These are phyloP conservation scores for Fistulina hepatica DNA, from an alignment of 1,284 basidiomycete genomes.

Conservation along the genomic window DNA sequence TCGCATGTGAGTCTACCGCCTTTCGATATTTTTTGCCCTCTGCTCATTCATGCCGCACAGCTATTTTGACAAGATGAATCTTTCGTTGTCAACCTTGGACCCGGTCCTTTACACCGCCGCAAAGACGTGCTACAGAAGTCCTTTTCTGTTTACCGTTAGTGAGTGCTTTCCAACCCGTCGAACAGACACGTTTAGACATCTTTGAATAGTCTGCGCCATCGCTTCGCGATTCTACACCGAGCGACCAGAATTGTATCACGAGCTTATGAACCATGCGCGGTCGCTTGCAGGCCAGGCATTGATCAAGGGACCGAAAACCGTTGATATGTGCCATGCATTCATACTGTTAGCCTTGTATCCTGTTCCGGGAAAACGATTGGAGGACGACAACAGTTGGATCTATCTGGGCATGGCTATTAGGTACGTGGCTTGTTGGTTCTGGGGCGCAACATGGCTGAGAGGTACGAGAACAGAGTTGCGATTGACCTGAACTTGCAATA, in stretches of 20 bases:
- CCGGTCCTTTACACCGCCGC: constrained; percentile 67
- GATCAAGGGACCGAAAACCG: constrained; percentile 61
- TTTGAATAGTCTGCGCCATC: constrained; percentile 55
- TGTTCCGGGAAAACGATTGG: constrained; percentile 61
- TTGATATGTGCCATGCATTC: constrained; percentile 66
- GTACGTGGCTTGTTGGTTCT: constrained; percentile 23
- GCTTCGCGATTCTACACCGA: constrained; percentile 62
- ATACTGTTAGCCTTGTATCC: constrained; percentile 67
- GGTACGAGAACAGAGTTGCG: constrained; percentile 42
- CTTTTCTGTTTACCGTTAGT: constrained; percentile 77
- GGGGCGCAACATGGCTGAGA: not conserved
- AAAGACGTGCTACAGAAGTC: constrained; percentile 59
- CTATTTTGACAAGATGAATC: constrained; percentile 68
- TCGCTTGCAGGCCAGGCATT: constrained; percentile 62
- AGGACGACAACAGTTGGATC: constrained; percentile 70
- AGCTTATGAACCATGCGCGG: constrained; percentile 61
- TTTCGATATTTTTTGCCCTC: constrained; percentile 1
- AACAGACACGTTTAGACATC: constrained; percentile 6
- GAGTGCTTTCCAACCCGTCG: constrained; percentile 26
- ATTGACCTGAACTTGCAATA: constrained; percentile 77
- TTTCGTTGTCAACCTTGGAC: constrained; percentile 60
- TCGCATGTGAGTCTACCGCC: constrained; percentile 46
- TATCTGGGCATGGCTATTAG: constrained; percentile 72
- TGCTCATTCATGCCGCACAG: constrained; percentile 25
- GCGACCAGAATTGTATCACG: constrained; percentile 53